Evolutionary conservation across 2,329 filamentous ascomycete genomes (phyloP), one percentile per base, ranked within the genome.

Genomic region (Rutstroemia sp.): DNA sequence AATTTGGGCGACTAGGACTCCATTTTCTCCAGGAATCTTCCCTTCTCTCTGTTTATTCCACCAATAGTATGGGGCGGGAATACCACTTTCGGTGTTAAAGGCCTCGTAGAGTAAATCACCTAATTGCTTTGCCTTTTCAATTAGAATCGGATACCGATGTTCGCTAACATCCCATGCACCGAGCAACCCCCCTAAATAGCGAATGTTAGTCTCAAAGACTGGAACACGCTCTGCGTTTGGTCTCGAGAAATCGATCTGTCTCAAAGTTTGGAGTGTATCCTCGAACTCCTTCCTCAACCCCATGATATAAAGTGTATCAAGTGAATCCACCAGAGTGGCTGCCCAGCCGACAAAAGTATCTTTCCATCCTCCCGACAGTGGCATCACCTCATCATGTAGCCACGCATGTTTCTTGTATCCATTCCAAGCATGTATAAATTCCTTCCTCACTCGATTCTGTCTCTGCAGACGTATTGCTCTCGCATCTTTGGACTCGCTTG

Each of bases 321-420:
- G 73, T 0, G 82, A 76, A 72, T 95, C 90, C 5, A 95, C 87
- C 58, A 95, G 68, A 0, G 90, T 94, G 9, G 89, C 90, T 21
- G 87, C 88, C 90, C 90, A 95, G 44, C 87, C 89, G 67, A 88
- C 92, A 71, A 96, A 96, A 0, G 89, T 88, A 67, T 96, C 87
- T 23, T 81, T 81, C 60, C 75, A 81, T 8, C 73, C 73, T 55
- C 83, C 84, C 19, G 81, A 80, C 14, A 92, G 74, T 3, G 92
- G 92, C 51, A 73, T 78, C 12, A 96, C 73, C 72, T 96, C 92
- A 68, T 97, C 92, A 63, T 92, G 87, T 61, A 84, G 82, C 82
- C 88, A 92, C 9, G 91, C 92, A 64, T 84, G 78, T 58, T 82
- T 76, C 66, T 80, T 86, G 73, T 96, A 97, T 21, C 87, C 89